A percentile compares a stretch with the other conserved stretches of the same genome.
Evolutionary conservation across 2,329 filamentous ascomycete species (phyloP).

Genomic region (Trichoderma aggressivum): DNA sequence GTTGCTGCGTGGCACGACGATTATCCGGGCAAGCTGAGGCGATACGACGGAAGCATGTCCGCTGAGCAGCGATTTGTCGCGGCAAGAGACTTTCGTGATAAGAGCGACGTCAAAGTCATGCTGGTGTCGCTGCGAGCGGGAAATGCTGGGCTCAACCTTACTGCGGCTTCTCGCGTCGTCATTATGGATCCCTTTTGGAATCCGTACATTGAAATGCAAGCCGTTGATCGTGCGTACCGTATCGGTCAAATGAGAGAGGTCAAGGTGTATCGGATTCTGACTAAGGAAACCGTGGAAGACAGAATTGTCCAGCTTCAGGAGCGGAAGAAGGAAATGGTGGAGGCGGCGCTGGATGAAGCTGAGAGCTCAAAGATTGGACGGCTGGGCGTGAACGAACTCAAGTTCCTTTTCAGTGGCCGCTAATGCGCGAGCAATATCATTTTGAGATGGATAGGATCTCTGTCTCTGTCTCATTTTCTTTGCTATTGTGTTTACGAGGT

Average conservation of each 20-base stretch:
- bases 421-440: not conserved
- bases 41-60: constrained; percentile 80
- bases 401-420: constrained; percentile 57
- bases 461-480: not conserved
- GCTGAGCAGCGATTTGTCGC: constrained; percentile 65
- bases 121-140: constrained; percentile 80
- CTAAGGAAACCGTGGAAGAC: constrained; percentile 79
- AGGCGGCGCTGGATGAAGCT: constrained; percentile 74
- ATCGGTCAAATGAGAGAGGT: constrained; percentile 77
- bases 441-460: not conserved
- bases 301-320: constrained; percentile 77
- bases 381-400: constrained; percentile 63
- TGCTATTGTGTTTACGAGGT: not conserved
- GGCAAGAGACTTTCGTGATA: constrained; percentile 61
- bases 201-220: constrained; percentile 87
- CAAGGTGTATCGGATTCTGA: constrained; percentile 74
- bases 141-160: constrained; percentile 81
- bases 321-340: constrained; percentile 72
- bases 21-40: constrained; percentile 58
- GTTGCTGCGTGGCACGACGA: constrained; percentile 65
- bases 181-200: constrained; percentile 96
- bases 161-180: constrained; percentile 78
- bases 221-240: constrained; percentile 83
- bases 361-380: constrained; percentile 64
- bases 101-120: constrained; percentile 67